Percentiles rank a stretch among this genome's conserved stretches.
Evolutionary conservation across 2,329 filamentous ascomycete genomes (phyloP).

Genomic region (Exophiala alcalophila): DNA sequence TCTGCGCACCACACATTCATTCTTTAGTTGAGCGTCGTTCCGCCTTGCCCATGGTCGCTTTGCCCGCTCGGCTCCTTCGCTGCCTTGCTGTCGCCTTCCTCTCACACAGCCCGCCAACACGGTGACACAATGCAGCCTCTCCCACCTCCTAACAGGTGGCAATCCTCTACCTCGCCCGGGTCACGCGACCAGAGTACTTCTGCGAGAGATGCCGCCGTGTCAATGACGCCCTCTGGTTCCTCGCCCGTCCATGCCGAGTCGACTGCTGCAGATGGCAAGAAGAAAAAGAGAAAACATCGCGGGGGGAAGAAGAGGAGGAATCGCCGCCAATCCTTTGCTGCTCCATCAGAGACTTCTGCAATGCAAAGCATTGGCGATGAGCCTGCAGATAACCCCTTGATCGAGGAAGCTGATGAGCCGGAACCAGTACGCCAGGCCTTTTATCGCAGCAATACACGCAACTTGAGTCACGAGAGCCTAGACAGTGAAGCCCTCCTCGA

Average conservation of each 20-base stretch:
- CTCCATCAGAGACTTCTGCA: constrained; percentile 52
- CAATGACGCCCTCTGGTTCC: constrained; percentile 10
- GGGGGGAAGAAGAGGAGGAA: constrained; percentile 73
- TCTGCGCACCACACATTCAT: too few species aligned
- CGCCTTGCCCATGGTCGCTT: too few species aligned
- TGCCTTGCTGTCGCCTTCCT: background rate
- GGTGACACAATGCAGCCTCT: constrained; percentile 32
- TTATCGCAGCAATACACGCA: constrained; percentile 55
- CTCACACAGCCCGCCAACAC: too few species aligned
- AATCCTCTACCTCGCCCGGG: constrained; percentile 8
- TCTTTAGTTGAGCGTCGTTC: too few species aligned
- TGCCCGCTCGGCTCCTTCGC: background rate
- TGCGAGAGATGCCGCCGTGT: too few species aligned
- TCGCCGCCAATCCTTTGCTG: constrained; percentile 77
- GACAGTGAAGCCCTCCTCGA: constrained; percentile 87
- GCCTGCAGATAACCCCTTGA: constrained; percentile 39
- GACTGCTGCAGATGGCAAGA: constrained; percentile 11
- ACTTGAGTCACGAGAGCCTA: constrained; percentile 77
- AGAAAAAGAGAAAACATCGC: constrained; percentile 70
- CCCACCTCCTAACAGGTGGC: constrained; percentile 24
- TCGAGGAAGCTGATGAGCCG: constrained; percentile 32
- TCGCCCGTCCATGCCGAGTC: constrained; percentile 3
- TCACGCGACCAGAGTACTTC: constrained; percentile 20
- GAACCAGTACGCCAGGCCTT: constrained; percentile 47
- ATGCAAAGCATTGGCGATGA: constrained; percentile 27